phyloP scores from a whole-genome alignment of 2,329 filamentous ascomycete genomes.

The Geosmithia putterillii region DNA sequence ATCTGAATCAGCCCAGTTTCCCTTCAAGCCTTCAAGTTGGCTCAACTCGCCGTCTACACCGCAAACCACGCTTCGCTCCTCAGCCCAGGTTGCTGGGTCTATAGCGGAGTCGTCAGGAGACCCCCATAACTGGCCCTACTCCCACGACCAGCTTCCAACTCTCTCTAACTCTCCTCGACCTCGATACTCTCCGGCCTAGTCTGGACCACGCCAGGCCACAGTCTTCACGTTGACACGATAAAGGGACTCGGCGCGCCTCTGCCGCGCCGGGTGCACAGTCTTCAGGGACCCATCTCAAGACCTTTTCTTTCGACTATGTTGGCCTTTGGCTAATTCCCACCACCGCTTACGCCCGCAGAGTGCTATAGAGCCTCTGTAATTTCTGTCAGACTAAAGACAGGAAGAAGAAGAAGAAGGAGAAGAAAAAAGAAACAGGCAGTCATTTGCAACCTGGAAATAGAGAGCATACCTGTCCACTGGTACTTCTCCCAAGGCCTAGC shows the following conservation, averaged over 20 bases:
- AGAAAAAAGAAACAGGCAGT: background rate
- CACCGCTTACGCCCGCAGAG: background rate
- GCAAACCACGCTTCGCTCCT: conserved; percentile 77
- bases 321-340: background rate
- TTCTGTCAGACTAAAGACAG: background rate
- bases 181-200: conserved; percentile 8
- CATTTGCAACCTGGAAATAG: background rate
- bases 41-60: conserved; percentile 61
- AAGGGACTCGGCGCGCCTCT: conserved; percentile 20
- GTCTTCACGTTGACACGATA: conserved; percentile 5
- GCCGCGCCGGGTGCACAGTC: conserved; percentile 20
- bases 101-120: conserved; percentile 92
- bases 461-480: background rate
- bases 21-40: conserved; percentile 72
- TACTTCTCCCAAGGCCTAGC: background rate
- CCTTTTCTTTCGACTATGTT: background rate
- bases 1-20: background rate
- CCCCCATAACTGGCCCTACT: conserved; percentile 68
- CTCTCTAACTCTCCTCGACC: background rate
- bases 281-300: background rate
- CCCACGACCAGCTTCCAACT: conserved; percentile 4
- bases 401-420: background rate
- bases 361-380: background rate
- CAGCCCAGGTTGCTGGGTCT: conserved; percentile 87
- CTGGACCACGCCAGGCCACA: conserved; percentile 3